These are phyloP conservation scores for Talaromyces sp. DNA, from an alignment of 2,329 filamentous ascomycete species.

Conservation along the genomic window DNA sequence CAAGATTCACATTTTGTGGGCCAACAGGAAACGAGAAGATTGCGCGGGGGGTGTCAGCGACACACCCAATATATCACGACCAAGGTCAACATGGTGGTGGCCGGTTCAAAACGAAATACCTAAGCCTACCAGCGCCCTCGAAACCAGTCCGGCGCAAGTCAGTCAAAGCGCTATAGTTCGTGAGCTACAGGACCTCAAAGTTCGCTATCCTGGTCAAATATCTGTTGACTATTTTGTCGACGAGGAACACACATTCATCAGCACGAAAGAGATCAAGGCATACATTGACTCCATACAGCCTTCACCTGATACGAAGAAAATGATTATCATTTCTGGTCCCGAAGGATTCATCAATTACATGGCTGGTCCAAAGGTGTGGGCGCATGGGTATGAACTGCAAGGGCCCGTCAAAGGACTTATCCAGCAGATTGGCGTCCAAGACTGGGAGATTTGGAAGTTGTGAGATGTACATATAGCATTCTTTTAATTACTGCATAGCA, in stretches of 20 bases:
- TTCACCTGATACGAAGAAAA: conserved; percentile 29
- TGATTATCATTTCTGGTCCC: conserved; percentile 85
- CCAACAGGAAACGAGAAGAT: conserved; percentile 65
- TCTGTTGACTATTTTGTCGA: conserved; percentile 76
- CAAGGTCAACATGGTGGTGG: conserved; percentile 31
- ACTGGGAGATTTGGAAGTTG: conserved; percentile 59
- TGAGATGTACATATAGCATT: conserved; percentile 30
- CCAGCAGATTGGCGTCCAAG: conserved; percentile 55
- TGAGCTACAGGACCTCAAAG: conserved; percentile 63
- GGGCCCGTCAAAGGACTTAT: conserved; percentile 70
- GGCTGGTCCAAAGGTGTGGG: conserved; percentile 76
- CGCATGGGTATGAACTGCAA: conserved; percentile 68
- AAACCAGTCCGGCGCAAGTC: conserved; percentile 13
- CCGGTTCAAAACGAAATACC: conserved; percentile 23
- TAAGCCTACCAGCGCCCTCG: conserved; percentile 8
- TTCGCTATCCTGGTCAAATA: conserved; percentile 54
- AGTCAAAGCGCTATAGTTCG: conserved; percentile 49
- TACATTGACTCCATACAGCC: conserved; percentile 26
- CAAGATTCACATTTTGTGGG: conserved; percentile 75
- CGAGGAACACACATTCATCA: conserved; percentile 68
- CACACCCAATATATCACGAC: conserved; percentile 26
- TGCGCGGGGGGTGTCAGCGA: conserved; percentile 60
- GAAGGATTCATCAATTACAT: conserved; percentile 82
- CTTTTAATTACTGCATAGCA: conserved; percentile 14
- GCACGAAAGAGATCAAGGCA: conserved; percentile 48